These are phyloP conservation scores for Penicillium sp. DNA, from an alignment of 2,329 filamentous ascomycete genomes.

Conservation along the genomic window DNA sequence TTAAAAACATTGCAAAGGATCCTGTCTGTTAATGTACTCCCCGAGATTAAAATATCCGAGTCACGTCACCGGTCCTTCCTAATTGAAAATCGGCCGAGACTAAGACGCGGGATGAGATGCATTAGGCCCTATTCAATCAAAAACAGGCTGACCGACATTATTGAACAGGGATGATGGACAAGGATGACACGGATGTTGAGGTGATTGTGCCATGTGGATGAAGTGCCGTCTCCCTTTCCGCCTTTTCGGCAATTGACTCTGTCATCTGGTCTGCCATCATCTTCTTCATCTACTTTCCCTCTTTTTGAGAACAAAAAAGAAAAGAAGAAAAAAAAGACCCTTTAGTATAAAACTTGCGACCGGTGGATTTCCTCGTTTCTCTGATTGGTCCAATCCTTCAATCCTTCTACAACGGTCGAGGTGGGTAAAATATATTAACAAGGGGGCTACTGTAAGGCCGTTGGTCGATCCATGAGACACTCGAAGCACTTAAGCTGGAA, in stretches of 20 bases:
- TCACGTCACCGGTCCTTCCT: background rate
- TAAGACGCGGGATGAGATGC: conserved; percentile 2
- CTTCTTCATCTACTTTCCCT: background rate
- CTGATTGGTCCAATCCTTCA: no score
- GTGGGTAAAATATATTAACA: background rate
- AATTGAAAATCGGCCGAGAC: background rate
- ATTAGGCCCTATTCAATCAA: background rate
- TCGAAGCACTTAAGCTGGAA: background rate
- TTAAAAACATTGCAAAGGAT: background rate
- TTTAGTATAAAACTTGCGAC: background rate
- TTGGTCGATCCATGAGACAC: background rate
- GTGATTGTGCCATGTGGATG: background rate
- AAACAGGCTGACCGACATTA: background rate
- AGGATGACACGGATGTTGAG: no score
- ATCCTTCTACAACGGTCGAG: background rate
- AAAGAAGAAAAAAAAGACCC: background rate
- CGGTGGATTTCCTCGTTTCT: background rate
- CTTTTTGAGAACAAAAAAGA: background rate
- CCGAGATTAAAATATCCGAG: background rate
- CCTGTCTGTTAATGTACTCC: background rate
- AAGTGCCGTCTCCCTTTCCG: background rate
- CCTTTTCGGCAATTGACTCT: background rate
- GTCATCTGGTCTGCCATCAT: background rate
- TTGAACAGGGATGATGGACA: no score
- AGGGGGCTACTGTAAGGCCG: background rate